Base-by-base conservation (phyloP, 2,329 filamentous ascomycete species). In the Cladosporium sp. region DNA sequence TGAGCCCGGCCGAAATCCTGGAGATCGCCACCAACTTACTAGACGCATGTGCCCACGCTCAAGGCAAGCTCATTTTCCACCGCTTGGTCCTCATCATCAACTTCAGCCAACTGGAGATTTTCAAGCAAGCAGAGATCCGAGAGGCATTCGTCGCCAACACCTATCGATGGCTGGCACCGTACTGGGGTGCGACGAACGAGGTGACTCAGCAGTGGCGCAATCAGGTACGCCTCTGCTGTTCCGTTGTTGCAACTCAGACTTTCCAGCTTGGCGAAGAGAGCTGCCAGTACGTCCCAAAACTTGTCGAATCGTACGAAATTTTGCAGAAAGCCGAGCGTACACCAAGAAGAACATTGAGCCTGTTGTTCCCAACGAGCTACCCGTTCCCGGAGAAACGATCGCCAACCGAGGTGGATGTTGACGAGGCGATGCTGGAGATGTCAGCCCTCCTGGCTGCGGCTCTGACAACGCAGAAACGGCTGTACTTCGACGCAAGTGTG, bases 11-110 rank as follows among this genome's bases (percentile, higher is more conserved):
- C 62, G 92, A 97, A 67, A 92, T 96, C 43, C 75, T 96, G 49
- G 86, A 95, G 63, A 86, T 96, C 58, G 89, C 91, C 38, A 88
- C 95, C 56, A 89, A 92, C 70, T 95, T 97, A 65, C 86, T 97
- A 75, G 90, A 96, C 65, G 89, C 93, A 1, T 96, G 91, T 71
- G 82, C 84, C 2, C 76, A 83, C 28, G 91, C 95, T 44, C 92
- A 91, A 67, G 92, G 93, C 53, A 95, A 95, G 73, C 78, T 98
- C 49, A 80, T 95, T 7, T 73, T 97, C 34, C 95, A 95, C 72
- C 95, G 95, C 68, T 79, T 98, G 35, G 82, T 97, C 14, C 77
- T 98, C 37, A 91, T 98, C 63, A 86, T 95, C 67, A 93, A 96
- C 68, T 92, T 95, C 66, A 88, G 87, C 28, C 85, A 85, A 57